Conservation (phyloP, 2,329 filamentous ascomycete species). For the Acrocalymma vagum region DNA sequence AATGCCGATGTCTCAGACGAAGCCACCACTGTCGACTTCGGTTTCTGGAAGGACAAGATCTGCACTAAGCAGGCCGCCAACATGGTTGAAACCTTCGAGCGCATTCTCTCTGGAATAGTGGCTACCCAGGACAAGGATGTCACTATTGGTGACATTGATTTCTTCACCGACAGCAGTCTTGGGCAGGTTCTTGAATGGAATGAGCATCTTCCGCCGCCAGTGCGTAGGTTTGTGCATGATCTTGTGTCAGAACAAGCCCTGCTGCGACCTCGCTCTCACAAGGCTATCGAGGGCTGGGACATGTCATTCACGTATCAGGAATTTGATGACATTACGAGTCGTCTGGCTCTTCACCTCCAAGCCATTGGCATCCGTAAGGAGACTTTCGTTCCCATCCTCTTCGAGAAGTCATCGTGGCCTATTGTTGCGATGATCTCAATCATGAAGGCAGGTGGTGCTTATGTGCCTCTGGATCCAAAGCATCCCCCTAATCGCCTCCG, state of each 20-base stretch:
- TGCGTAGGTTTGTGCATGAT: conserved; percentile 39
- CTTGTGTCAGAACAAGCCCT: conserved; percentile 39
- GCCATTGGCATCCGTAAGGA: conserved; percentile 34
- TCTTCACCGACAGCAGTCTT: conserved; percentile 29
- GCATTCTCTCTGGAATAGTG: conserved; percentile 32
- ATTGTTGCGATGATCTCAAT: conserved; percentile 45
- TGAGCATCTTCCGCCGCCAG: conserved; percentile 27
- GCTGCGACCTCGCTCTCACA: conserved; percentile 34
- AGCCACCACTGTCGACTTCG: conserved; percentile 38
- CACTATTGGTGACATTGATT: conserved; percentile 34
- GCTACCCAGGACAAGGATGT: conserved; percentile 16
- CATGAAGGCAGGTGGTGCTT: conserved; percentile 49
- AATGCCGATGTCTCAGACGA: conserved; percentile 43
- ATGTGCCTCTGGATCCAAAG: conserved; percentile 48
- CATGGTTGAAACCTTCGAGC: conserved; percentile 40
- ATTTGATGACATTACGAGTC: conserved; percentile 39
- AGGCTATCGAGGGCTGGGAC: conserved; percentile 41
- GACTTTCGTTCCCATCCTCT: conserved; percentile 45
- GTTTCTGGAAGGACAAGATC: conserved; percentile 41
- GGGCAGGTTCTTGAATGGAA: conserved; percentile 40
- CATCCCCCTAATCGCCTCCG: conserved; percentile 46
- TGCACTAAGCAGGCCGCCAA: conserved; percentile 34
- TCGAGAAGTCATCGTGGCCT: conserved; percentile 44
- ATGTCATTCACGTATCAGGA: conserved; percentile 42
- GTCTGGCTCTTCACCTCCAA: conserved; percentile 34